Conservation (phyloP, 2,329 filamentous ascomycete genomes). For the Ascosphaera aggregata region DNA sequence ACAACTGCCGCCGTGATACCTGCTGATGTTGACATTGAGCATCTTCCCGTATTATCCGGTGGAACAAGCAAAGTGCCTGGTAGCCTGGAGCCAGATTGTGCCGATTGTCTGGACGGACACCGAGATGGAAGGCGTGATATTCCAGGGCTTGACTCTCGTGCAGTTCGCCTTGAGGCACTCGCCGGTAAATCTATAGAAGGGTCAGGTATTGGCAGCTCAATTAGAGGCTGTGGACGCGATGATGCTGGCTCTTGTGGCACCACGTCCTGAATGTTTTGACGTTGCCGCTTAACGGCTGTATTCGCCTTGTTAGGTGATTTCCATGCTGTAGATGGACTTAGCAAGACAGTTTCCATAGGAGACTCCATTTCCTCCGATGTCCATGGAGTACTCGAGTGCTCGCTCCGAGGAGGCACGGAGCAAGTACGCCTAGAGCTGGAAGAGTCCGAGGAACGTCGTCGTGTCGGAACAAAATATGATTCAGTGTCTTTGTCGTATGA, state of each 20-base stretch:
- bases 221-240: background rate
- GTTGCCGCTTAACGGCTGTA: background rate
- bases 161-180: background rate
- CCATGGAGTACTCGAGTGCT: background rate
- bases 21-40: conserved; percentile 1
- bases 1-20: background rate
- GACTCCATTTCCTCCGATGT: background rate
- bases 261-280: background rate
- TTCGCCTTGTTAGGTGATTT: background rate
- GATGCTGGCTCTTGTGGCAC: background rate
- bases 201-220: background rate
- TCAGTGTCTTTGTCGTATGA: background rate
- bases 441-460: background rate
- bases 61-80: background rate
- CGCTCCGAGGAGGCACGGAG: background rate
- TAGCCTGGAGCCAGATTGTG: background rate
- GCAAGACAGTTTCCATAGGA: background rate
- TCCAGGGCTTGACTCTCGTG: background rate
- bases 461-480: background rate
- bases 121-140: background rate
- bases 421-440: background rate
- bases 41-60: background rate
- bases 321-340: background rate
- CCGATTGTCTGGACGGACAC: background rate
- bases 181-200: background rate